Evolutionary conservation across 2,329 filamentous ascomycete species (phyloP), one percentile per base, ranked within the genome.

Genomic region (Grosmannia serpens): DNA sequence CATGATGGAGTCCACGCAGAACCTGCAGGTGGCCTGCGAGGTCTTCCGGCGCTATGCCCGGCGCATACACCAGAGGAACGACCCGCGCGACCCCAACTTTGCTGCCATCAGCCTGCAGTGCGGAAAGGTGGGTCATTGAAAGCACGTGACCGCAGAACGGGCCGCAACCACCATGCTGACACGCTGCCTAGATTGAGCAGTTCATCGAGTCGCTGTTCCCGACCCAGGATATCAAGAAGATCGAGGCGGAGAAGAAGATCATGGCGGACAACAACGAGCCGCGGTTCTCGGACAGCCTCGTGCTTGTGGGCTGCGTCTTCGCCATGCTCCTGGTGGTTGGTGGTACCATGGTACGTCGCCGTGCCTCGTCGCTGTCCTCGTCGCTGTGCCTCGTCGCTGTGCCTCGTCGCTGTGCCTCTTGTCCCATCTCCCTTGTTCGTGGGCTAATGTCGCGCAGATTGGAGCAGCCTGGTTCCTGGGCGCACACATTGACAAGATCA

Each of bases 191-290:
- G 88, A 89, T 96, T 64, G 91, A 97, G 71, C 88, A 94, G 77
- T 96, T 95, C 70, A 95, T 97, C 70, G 92, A 97, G 73, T 86
- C 85, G 6, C 84, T 97, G 65, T 97, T 91, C 82, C 94, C 94
- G 4, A 81, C 83, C 10, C 90, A 96, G 72, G 84, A 88, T 62
- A 81, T 88, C 51, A 85, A 87, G 67, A 75, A 77, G 61, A 70
- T 82, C 41, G 72, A 75, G 35, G 69, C 73, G 17, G 66, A 72
- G 44, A 71, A 74, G 56, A 66, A 70, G 59, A 68, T 71, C 56
- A 66, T 70, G 59, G 68, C 71, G 62, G 69, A 67, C 62, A n/a
- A n/a, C n/a, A n/a, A n/a, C n/a, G 69, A 75, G 58, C 77, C 79
- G 68, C 77, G 81, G 60, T 67, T 81, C 10, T 77, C 82, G 62